Evolutionary conservation across 2,329 filamentous ascomycete species (phyloP), one percentile per base, ranked within the genome.

Genomic region (Aureobasidium vineae): DNA sequence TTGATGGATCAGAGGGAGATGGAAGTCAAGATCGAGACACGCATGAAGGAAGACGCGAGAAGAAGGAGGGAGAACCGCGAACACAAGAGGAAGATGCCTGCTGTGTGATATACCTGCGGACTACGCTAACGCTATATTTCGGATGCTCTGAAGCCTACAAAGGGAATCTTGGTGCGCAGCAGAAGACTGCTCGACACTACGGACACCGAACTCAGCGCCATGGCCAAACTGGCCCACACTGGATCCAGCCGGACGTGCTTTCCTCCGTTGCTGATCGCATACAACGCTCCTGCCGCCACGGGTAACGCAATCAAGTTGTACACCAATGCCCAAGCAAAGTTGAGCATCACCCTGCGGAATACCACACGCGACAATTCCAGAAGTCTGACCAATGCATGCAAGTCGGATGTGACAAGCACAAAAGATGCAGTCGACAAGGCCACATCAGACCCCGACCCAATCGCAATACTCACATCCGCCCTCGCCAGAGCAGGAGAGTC

Each of bases 141-240:
- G 52, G 38, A 23, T 21, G 50, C 23, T 40, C 70, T 74, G 63
- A 82, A 83, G 11, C 81, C 82, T 26, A 83, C 68, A n/a, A 76
- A 75, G 3, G 77, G 78, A 43, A 80, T 64, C 63, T 68, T 71
- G 64, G 77, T 83, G 74, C 88, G 85, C 79, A 97, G 77, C 59
- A 87, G 82, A 73, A 97, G 78, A 79, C 90, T 94, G 75, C 92
- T 96, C 74, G 86, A 79, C 60, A 97, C 90, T 53, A 98, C 93
- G 73, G 90, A 95, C 70, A 97, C 88, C 76, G 90, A 94, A 77
- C 92, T 97, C 76, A 93, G 77, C 31, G 94, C 94, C 94, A 97
- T 98, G 0, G 93, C 93, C 75, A 97, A 78, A 70, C 88, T 89
- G 5, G 93, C 94, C 93, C 93, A 97, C 1, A 90, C 90, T 0